Evolutionary conservation across 1,139 yeast species (phyloP), one percentile per base, ranked within the genome.

Genomic region (Debaryomycetaceae sp.): DNA sequence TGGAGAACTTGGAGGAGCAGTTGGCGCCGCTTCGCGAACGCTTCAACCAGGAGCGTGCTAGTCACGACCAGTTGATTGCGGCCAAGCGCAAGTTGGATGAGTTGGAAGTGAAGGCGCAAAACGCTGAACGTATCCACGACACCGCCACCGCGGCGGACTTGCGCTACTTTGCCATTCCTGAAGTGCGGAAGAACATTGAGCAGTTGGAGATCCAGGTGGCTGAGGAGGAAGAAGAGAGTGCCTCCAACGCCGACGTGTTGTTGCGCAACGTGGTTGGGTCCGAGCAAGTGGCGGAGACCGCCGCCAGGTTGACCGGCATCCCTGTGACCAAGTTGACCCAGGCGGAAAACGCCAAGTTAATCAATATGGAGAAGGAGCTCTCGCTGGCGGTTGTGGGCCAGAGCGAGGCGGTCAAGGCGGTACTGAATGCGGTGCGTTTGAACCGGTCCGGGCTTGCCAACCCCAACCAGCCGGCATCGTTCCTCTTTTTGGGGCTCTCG

Each of bases 241-340:
- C 78, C 5, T 8, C 8, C 14, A 16, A 17, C n/a, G n/a, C 15
- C 16, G 79, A 79, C 35, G 64, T 80, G 13, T 65, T 91, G 71
- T 74, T 86, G 39, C 83, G 77, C 48, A 94, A 91, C 53, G 91
- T 86, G 34, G 99, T 91, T 35, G 91, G 91, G 35, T 66, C 93
- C 14, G 97, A 91, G 38, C 89, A 88, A 45, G 93, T 91, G 46
- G 85, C 96, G 18, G 97, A 91, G 58, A 91, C 97, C 18, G 96
- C 96, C 18, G 97, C 98, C 3, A 76, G 95, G 53, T 71, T 93
- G 46, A 91, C 98, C 9, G 98, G 98, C 53, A 89, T 91, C 40
- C 98, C 98, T n/a, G 97, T 91, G n/a, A 76, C 83, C 43, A 91
- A 91, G 61, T 73, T 91, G 49, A 83, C 95, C 3, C 96, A 88